Percentiles rank a stretch among this genome's conserved stretches.
phyloP scores from a whole-genome alignment of 225 moss, liverwort and hornwort species.

The Takakia lepidozioides region DNA sequence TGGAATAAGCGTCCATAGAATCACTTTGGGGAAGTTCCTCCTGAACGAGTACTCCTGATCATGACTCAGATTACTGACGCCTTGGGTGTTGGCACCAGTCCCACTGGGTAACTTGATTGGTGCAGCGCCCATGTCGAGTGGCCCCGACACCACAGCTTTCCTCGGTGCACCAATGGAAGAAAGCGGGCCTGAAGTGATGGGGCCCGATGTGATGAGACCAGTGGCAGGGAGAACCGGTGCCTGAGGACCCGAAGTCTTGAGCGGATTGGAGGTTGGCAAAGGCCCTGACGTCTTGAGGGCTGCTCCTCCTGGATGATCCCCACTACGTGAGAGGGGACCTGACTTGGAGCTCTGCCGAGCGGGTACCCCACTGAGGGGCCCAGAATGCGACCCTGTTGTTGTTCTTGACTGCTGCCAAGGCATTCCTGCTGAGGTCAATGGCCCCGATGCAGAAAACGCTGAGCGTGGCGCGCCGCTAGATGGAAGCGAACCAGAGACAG shows the following conservation, averaged over 20 bases:
- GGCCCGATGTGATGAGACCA: constrained; percentile 80
- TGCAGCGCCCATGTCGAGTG: constrained; percentile 22
- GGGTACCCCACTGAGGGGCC: constrained; percentile 10
- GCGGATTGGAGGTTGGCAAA: constrained; percentile 24
- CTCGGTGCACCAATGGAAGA: constrained; percentile 21
- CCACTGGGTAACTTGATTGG: constrained; percentile 4
- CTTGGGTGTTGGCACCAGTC: constrained; percentile 15
- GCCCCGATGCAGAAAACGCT: constrained; percentile 42
- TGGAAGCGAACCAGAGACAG: constrained; percentile 46
- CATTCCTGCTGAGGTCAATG: constrained; percentile 35
- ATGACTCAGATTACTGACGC: constrained; percentile 64
- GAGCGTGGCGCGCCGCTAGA: constrained; percentile 9
- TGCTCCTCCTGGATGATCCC: not conserved
- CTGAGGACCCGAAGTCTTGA: constrained; percentile 43
- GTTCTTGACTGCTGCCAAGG: constrained; percentile 46
- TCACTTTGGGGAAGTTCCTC: constrained; percentile 55
- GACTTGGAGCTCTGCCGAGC: constrained; percentile 32
- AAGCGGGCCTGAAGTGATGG: constrained; percentile 50
- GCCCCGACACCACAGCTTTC: constrained; percentile 28
- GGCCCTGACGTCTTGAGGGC: constrained; percentile 23
- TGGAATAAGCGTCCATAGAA: constrained; percentile 60
- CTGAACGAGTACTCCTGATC: constrained; percentile 39
- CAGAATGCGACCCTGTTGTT: constrained; percentile 40
- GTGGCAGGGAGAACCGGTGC: constrained; percentile 55
- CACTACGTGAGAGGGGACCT: constrained; percentile 24